Evolutionary conservation across 1,284 basidiomycete genomes (phyloP), one percentile per base, ranked within the genome.

Genomic region (Kalmanozyma brasiliensis): DNA sequence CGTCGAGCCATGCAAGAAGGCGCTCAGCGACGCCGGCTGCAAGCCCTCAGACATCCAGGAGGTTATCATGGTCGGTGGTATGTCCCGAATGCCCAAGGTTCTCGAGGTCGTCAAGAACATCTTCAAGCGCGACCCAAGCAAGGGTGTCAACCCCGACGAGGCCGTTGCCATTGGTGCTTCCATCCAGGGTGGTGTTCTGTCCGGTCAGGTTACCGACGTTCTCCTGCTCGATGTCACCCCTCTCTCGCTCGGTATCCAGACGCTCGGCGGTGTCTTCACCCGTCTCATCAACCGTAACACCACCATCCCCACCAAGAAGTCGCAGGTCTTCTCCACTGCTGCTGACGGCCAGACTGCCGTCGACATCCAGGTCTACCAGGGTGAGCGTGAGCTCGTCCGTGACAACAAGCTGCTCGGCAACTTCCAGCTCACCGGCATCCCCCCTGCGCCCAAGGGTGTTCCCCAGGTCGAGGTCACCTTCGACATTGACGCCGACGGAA

Each of bases 1-100:
- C 40, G 93, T 98, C 91, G 95, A 94, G 87, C 95, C 95, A 74
- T 94, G 98, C 73, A 94, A 97, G 85, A 94, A 97, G 85, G 95
- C 98, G 33, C 87, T 98, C 80, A 97, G 97, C 89, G 95, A 98
- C 82, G 91, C 95, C 70, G 90, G 90, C 78, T 90, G 98, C 82
- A 95, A 94, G 89, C 97, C 97, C 89, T 93, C 97, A 76, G 92
- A 94, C 77, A 85, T 98, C 62, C 89, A 96, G 80, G 95, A 98
- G 85, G 91, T 98, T 73, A 94, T 98, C 82, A 87, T 98, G 69
- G 95, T 98, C 80, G 94, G 95, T 85, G 95, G 95, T 73, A 97
- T 94, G 43, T 97, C 94, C 65, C 94, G 95, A 90, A 98, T 98
- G 79, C 94, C 95, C 77, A 91, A 93, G 85, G 91, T 98, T 82